Conservation (phyloP, 1,284 basidiomycete species). For the Butyriboletus appendiculatus region DNA sequence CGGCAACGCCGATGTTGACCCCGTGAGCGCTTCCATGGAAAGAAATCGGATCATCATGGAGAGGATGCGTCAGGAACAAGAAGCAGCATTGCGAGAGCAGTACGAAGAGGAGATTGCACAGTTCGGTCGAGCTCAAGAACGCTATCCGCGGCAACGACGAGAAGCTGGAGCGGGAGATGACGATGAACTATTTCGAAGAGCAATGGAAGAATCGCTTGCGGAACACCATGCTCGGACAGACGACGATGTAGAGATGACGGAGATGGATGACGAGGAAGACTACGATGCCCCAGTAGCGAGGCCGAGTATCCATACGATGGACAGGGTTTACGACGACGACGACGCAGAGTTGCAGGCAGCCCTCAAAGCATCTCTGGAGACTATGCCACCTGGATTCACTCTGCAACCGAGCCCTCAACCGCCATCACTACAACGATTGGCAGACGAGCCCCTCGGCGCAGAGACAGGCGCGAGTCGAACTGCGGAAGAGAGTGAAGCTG, state of each 20-base stretch:
- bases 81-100: constrained; percentile 61
- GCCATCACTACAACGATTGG: constrained; percentile 20
- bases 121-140: constrained; percentile 20
- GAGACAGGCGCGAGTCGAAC: constrained; percentile 11
- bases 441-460: constrained; percentile 14
- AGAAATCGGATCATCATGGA: constrained; percentile 63
- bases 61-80: constrained; percentile 68
- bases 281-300: constrained; percentile 1
- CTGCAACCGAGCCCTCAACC: constrained; percentile 39
- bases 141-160: constrained; percentile 9
- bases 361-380: constrained; percentile 77
- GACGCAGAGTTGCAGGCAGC: constrained; percentile 87
- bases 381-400: constrained; percentile 56
- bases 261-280: constrained; percentile 36
- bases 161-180: constrained; percentile 48
- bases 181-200: constrained; percentile 58
- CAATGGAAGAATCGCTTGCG: constrained; percentile 62
- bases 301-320: constrained; percentile 7
- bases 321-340: constrained; percentile 78
- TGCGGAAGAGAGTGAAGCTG: constrained; percentile 14
- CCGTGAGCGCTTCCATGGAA: constrained; percentile 65
- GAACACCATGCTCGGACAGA: constrained; percentile 25
- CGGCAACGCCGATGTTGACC: constrained; percentile 48
- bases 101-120: constrained; percentile 47
- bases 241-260: constrained; percentile 14